phyloP scores from a whole-genome alignment of 192 early-diverging fungal genomes.

The Jimgerdemannia flammicorona region DNA sequence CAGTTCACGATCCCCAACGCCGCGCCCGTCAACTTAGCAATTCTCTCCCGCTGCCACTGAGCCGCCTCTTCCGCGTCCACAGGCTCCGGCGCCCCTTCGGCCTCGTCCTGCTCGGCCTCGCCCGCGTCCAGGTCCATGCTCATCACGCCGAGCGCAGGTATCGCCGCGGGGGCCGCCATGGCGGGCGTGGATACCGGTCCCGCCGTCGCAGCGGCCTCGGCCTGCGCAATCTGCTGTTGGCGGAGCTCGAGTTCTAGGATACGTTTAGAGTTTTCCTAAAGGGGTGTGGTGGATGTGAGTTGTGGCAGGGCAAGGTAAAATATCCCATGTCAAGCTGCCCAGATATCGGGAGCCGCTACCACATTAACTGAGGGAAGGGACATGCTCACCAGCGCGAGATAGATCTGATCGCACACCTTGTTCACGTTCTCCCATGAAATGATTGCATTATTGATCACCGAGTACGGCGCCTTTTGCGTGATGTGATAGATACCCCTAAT shows the following conservation, averaged over 20 bases:
- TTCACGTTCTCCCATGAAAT: not conserved
- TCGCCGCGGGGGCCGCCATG: not conserved
- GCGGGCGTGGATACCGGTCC: not conserved
- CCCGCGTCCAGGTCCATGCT: not conserved
- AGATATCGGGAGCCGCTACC: too few relatives aligned
- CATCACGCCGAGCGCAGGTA: not conserved
- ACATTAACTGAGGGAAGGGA: not conserved
- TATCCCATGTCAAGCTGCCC: too few relatives aligned
- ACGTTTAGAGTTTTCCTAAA: not conserved
- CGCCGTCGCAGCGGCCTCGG: not conserved
- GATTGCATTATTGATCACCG: not conserved
- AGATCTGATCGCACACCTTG: not conserved
- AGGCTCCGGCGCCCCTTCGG: not conserved
- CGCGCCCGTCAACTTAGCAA: not conserved
- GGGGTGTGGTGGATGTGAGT: not conserved
- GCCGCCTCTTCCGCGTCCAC: not conserved
- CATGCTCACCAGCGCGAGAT: not conserved
- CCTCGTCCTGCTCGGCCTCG: not conserved
- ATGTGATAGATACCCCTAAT: not conserved
- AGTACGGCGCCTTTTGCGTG: not conserved
- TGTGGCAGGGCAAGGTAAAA: not conserved
- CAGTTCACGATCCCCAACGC: not conserved
- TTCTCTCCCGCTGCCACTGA: not conserved
- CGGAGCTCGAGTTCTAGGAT: not conserved
- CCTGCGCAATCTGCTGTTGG: not conserved